Conservation (phyloP, 2,329 filamentous ascomycete genomes). For the Xylariaceae sp. region DNA sequence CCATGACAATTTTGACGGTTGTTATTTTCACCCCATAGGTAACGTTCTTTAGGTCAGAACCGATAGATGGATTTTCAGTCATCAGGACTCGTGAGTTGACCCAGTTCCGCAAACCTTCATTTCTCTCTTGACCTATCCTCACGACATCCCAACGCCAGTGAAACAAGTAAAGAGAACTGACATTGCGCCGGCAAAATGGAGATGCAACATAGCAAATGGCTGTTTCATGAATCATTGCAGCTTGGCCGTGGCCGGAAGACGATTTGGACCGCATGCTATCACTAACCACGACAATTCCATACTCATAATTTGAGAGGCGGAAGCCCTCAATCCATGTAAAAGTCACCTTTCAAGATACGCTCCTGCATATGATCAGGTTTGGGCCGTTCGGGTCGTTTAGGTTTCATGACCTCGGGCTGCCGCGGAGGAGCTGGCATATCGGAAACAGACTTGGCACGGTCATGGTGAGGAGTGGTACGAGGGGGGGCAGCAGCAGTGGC, state of each 20-base stretch:
- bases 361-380: conserved; percentile 96
- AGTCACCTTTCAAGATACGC: conserved; percentile 94
- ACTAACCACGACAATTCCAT: not conserved
- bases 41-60: not conserved
- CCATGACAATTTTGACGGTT: not conserved
- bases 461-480: conserved; percentile 44
- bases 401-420: conserved; percentile 43
- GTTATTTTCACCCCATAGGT: not conserved
- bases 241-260: not conserved
- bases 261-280: not conserved
- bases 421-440: conserved; percentile 55
- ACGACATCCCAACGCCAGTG: not conserved
- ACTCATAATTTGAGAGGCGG: not conserved
- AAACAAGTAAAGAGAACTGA: conserved; percentile 3
- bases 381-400: conserved; percentile 44
- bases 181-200: not conserved
- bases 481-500: conserved; percentile 38
- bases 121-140: not conserved
- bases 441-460: conserved; percentile 64
- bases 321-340: conserved; percentile 79
- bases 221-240: not conserved
- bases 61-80: not conserved
- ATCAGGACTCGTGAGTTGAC: not conserved
- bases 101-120: not conserved
- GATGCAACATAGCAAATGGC: not conserved